These are phyloP conservation scores for Purpureocillium lavendulum DNA, from an alignment of 2,329 filamentous ascomycete genomes.

Conservation along the genomic window DNA sequence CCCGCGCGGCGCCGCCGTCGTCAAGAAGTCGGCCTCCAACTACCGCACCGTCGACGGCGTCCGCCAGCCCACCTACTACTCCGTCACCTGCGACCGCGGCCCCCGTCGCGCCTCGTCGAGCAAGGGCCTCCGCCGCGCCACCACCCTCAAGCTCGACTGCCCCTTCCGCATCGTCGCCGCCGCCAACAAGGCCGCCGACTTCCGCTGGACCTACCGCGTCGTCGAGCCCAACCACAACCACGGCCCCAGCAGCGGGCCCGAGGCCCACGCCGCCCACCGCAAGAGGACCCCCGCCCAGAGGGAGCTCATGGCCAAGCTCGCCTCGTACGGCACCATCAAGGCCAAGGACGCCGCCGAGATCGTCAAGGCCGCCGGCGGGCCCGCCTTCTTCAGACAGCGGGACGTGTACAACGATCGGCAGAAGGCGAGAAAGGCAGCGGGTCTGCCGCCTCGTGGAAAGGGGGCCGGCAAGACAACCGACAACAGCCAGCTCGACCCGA, in stretches of 20 bases:
- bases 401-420: neutral
- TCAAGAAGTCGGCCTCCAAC: neutral
- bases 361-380: neutral
- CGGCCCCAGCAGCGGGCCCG: neutral
- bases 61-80: neutral
- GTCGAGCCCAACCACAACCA: neutral
- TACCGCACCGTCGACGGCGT: neutral
- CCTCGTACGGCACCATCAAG: neutral
- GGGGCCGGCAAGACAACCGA: neutral
- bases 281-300: neutral
- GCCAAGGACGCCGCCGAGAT: neutral
- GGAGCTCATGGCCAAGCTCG: neutral
- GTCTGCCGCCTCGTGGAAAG: neutral
- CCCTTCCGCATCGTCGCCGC: neutral
- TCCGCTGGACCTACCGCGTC: neutral
- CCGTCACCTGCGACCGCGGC: neutral
- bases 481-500: neutral
- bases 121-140: neutral
- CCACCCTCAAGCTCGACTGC: neutral
- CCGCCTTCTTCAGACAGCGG: neutral
- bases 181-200: neutral
- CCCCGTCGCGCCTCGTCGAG: neutral
- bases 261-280: neutral
- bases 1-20: neutral
- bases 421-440: neutral